Evolutionary conservation across 768 basidiomycete genomes (phyloP), one percentile per base, ranked within the genome.

Genomic region (Psilocybe subaeruginosa): DNA sequence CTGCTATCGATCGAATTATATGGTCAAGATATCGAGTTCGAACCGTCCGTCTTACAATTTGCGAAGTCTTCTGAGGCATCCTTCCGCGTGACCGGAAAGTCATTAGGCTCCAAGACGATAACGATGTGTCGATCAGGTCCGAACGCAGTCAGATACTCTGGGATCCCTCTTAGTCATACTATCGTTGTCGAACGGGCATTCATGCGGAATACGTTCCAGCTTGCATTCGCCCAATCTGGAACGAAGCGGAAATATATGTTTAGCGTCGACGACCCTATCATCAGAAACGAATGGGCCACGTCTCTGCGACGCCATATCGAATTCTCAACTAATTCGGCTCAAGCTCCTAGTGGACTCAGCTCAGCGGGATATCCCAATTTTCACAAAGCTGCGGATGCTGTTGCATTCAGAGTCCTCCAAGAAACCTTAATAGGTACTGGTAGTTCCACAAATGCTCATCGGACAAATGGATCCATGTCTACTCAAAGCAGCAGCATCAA

Each of bases 191-290:
- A 97, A 70, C 89, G 95, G 17, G 89, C 93, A 0, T 98, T 98
- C 77, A 98, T 98, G 97, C 86, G 89, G 60, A 92, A 98, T 71
- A 97, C 96, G 0, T 96, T 99, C 82, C 93, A 97, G 72, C 76
- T 98, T 35, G 89, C 94, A 2, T 98, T 99, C 77, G 64, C 80
- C 41, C 85, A 89, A 64, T 70, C 79, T 33, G 86, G 87, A 31
- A 61, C 78, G 56, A 92, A 90, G 74, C 85, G 95, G 66, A 87
- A 89, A 69, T 99, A 99, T 77, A 95, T 97, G 88, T 98, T 97
- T 80, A 95, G 92, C 64, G 87, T 97, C 46, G 86, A 90, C 54
- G 93, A 95, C 68, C 83, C 89, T 0, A 79, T 91, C 41, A 82
- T 91, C 16, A 86, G 89, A 17, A 84, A 90, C 61, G 85, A 89